A percentile compares a stretch with the other conserved stretches of the same genome.
phyloP scores from a whole-genome alignment of 2,329 filamentous ascomycete genomes.

The Apiospora phragmitis region DNA sequence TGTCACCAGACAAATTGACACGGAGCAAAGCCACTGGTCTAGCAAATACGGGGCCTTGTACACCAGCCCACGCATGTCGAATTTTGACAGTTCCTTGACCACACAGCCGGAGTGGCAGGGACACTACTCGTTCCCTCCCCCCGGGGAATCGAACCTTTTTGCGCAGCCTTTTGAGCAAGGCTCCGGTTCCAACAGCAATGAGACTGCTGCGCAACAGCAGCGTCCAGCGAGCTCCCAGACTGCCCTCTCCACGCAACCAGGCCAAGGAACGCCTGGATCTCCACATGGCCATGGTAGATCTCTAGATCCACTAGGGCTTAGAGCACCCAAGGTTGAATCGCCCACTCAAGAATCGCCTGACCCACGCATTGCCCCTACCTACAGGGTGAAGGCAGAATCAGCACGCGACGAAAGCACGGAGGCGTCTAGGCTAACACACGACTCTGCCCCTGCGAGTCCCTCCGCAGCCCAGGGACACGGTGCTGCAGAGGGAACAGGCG shows the following conservation, averaged over 20 bases:
- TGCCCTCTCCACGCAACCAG: slow-evolving; percentile 61
- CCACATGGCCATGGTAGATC: slow-evolving; percentile 37
- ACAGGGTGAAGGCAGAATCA: slow-evolving; percentile 39
- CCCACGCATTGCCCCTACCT: slow-evolving; percentile 29
- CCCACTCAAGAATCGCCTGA: slow-evolving; percentile 38
- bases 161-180: slow-evolving; percentile 46
- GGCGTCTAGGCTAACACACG: slow-evolving; percentile 41
- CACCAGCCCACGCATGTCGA: slow-evolving; percentile 58
- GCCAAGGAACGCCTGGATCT: slow-evolving; percentile 28
- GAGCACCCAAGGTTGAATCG: slow-evolving; percentile 41
- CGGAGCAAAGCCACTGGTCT: slow-evolving; percentile 57
- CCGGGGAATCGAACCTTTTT: slow-evolving; percentile 46
- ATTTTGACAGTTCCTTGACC: slow-evolving; percentile 52
- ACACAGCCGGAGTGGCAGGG: slow-evolving; percentile 59
- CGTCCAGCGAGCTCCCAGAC: slow-evolving; percentile 37
- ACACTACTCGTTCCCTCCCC: slow-evolving; percentile 52
- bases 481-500: slow-evolving; percentile 18
- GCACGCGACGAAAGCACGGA: slow-evolving; percentile 36
- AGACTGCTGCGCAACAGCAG: slow-evolving; percentile 32
- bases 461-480: neutral
- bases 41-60: slow-evolving; percentile 53
- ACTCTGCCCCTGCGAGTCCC: slow-evolving; percentile 37
- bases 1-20: slow-evolving; percentile 54
- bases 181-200: slow-evolving; percentile 34
- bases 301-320: slow-evolving; percentile 42